A percentile compares a stretch with the other conserved stretches of the same genome.
phyloP scores from a whole-genome alignment of 225 moss, liverwort and hornwort species.

The Neckera pumila region DNA sequence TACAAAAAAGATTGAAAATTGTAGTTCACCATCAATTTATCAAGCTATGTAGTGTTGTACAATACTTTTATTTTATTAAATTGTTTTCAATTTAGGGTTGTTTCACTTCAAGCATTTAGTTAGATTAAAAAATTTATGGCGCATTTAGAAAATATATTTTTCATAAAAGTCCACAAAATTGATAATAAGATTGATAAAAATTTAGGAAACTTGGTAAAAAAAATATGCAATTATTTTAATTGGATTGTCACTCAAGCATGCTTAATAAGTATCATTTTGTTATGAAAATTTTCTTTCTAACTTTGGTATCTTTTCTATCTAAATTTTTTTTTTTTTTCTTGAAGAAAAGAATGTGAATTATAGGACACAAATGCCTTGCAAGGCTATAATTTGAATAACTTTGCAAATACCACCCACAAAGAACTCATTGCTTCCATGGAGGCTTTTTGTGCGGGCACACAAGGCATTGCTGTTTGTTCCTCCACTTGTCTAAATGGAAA shows the following conservation, averaged over 20 bases:
- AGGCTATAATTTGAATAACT: too few species aligned
- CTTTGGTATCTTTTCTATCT: not conserved
- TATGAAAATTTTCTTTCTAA: not conserved
- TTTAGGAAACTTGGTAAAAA: too few species aligned
- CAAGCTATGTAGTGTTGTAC: too few species aligned
- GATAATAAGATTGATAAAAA: not conserved
- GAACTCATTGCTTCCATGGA: not conserved
- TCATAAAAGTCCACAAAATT: too few species aligned
- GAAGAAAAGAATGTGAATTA: not conserved
- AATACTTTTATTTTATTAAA: too few species aligned
- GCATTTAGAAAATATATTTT: too few species aligned
- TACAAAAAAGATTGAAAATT: too few species aligned
- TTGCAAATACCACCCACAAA: not conserved
- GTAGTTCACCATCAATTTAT: too few species aligned
- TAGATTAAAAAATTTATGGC: not conserved
- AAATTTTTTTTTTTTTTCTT: too few species aligned
- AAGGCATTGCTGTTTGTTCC: too few species aligned
- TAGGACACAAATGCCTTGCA: fast-evolving
- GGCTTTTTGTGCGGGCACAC: too few species aligned
- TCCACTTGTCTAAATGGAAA: too few species aligned
- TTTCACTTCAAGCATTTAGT: not conserved
- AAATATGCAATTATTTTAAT: not conserved
- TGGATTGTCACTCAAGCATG: not conserved
- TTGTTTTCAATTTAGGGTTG: not conserved
- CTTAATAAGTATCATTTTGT: not conserved